Conservation (phyloP, 2,329 filamentous ascomycete species). For the Septoria linicola region DNA sequence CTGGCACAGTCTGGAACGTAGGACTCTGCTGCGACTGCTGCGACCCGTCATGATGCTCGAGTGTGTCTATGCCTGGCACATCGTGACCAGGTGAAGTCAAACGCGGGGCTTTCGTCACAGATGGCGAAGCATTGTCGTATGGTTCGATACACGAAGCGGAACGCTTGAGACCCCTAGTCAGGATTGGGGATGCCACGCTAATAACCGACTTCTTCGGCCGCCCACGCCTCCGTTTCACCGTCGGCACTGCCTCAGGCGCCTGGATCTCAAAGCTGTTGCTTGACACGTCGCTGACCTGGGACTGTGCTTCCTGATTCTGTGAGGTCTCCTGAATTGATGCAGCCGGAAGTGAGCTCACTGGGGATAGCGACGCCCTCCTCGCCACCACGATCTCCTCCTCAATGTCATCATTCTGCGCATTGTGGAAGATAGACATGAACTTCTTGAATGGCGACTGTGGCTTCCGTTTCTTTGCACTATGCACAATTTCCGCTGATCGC, state of each 20-base stretch:
- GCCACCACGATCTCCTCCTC: conserved; percentile 45
- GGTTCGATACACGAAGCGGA: conserved; percentile 30
- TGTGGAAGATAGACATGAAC: conserved; percentile 25
- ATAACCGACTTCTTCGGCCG: conserved; percentile 29
- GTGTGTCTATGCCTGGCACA: too few species aligned
- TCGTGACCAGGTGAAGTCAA: background rate
- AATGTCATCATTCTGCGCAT: conserved; percentile 37
- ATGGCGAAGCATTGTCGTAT: background rate
- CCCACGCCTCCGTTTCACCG: conserved; percentile 31
- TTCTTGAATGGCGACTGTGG: conserved; percentile 33
- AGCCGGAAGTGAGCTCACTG: conserved; percentile 12
- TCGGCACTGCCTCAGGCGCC: background rate
- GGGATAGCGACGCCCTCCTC: background rate
- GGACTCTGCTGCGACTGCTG: conserved; percentile 14
- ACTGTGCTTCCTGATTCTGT: conserved; percentile 2
- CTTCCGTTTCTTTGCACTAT: conserved; percentile 32
- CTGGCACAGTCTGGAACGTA: background rate
- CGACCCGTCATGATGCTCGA: too few species aligned
- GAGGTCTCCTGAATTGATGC: background rate
- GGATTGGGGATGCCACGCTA: conserved; percentile 9
- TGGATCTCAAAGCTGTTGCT: background rate
- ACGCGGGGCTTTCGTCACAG: background rate
- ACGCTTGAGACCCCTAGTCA: conserved; percentile 29
- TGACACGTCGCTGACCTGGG: conserved; percentile 10
- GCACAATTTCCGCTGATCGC: conserved; percentile 18